Percentiles rank a stretch among this genome's conserved stretches.
Evolutionary conservation across 352 stramenopile genomes (phyloP).

Genomic region (Globisporangium heterothallicum): DNA sequence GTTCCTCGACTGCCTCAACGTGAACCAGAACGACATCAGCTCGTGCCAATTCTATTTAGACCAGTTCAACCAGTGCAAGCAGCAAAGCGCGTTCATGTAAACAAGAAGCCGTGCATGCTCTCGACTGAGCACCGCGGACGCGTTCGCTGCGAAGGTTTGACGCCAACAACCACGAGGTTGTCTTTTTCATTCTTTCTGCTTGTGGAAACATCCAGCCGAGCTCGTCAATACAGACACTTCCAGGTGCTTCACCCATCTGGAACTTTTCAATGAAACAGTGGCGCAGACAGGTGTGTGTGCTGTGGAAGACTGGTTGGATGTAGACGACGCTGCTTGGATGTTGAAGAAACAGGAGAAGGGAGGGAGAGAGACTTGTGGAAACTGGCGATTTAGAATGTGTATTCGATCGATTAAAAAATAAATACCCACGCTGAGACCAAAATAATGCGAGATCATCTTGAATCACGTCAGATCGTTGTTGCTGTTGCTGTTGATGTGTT

Average conservation of each 20-base stretch:
- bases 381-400: conserved; percentile 7
- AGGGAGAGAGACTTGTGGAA: conserved; percentile 1
- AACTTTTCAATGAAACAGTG: too few species aligned
- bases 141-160: too few species aligned
- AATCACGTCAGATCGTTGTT: too few species aligned
- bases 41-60: conserved; percentile 88
- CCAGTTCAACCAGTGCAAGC: conserved; percentile 85
- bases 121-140: background rate
- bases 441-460: background rate
- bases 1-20: conserved; percentile 83
- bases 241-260: too few species aligned
- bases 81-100: conserved; percentile 70
- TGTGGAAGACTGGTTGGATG: background rate
- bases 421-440: background rate
- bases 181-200: too few species aligned
- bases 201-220: too few species aligned
- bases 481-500: too few species aligned
- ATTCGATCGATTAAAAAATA: conserved; percentile 4
- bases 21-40: conserved; percentile 83
- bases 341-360: background rate
- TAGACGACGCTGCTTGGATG: background rate
- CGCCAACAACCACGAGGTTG: too few species aligned
- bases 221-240: too few species aligned
- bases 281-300: background rate
- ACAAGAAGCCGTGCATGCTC: background rate